phyloP scores from a whole-genome alignment of 345 rosid species.

The Alliaria petiolata region DNA sequence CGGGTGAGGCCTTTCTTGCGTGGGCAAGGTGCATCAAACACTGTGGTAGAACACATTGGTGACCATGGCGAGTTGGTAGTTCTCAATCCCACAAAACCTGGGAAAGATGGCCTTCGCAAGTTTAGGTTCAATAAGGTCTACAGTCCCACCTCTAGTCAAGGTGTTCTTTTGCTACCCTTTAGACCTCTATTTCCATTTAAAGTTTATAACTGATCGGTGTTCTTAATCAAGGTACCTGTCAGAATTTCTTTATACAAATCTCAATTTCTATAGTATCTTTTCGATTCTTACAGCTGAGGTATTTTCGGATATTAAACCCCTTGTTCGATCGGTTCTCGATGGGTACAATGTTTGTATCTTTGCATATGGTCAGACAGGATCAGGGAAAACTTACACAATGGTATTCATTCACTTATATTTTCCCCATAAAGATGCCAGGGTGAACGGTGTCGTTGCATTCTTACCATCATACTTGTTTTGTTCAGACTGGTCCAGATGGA shows the following conservation, averaged over 20 bases:
- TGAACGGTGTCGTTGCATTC: not conserved
- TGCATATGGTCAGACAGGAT: slow-evolving; percentile 99
- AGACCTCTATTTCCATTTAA: not conserved
- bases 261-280: not conserved
- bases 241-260: not conserved
- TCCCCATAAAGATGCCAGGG: not conserved
- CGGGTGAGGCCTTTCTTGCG: slow-evolving; percentile 75
- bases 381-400: slow-evolving; percentile 97
- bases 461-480: slow-evolving; percentile 2
- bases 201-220: not conserved
- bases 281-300: slow-evolving; percentile 60
- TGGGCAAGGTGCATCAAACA: slow-evolving; percentile 48
- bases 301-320: slow-evolving; percentile 68
- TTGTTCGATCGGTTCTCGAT: slow-evolving; percentile 74
- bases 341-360: slow-evolving; percentile 91
- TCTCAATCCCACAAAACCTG: slow-evolving; percentile 75
- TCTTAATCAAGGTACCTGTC: not conserved
- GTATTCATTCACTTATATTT: slow-evolving; percentile 30
- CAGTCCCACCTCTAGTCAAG: slow-evolving; percentile 78
- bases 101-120: slow-evolving; percentile 64
- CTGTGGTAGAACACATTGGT: slow-evolving; percentile 57
- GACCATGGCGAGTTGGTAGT: slow-evolving; percentile 70
- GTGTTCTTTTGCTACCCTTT: slow-evolving; percentile 35
- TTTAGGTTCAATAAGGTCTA: slow-evolving; percentile 83
- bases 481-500: slow-evolving; percentile 68